Conservation (phyloP, 306 rosid genomes). For the Leucaena leucocephala region DNA sequence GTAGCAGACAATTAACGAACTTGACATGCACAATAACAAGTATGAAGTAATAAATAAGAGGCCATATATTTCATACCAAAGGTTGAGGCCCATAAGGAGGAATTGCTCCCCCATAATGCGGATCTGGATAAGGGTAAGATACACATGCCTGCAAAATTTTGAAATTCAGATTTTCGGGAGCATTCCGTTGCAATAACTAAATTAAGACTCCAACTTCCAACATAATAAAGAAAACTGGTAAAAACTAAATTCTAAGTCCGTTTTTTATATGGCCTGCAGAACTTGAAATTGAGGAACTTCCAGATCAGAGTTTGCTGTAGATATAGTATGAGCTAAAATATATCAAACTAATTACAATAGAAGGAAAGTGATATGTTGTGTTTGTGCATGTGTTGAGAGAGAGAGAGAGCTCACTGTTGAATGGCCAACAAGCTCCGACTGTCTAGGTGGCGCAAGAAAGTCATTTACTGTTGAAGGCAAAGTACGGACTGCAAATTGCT, state of each 20-base stretch:
- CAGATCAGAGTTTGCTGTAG: background rate
- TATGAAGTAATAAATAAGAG: background rate
- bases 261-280: background rate
- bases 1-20: background rate
- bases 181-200: no score
- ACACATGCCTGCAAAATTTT: slow-evolving; percentile 33
- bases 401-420: slow-evolving; percentile 30
- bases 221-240: background rate
- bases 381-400: background rate
- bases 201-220: background rate
- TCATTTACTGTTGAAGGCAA: slow-evolving; percentile 33
- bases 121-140: slow-evolving; percentile 33
- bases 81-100: slow-evolving; percentile 33
- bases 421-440: slow-evolving; percentile 35
- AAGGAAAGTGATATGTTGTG: background rate
- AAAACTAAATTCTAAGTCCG: background rate
- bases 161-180: background rate
- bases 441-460: slow-evolving; percentile 30
- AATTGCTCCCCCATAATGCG: slow-evolving; percentile 35
- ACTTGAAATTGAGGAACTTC: background rate
- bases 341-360: background rate
- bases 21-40: background rate
- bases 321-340: background rate
- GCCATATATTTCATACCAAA: slow-evolving; percentile 33
- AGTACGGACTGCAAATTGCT: slow-evolving; percentile 5